Evolutionary conservation across 2,329 filamentous ascomycete species (phyloP).

Genomic region (Botrytis pseudocinerea): DNA sequence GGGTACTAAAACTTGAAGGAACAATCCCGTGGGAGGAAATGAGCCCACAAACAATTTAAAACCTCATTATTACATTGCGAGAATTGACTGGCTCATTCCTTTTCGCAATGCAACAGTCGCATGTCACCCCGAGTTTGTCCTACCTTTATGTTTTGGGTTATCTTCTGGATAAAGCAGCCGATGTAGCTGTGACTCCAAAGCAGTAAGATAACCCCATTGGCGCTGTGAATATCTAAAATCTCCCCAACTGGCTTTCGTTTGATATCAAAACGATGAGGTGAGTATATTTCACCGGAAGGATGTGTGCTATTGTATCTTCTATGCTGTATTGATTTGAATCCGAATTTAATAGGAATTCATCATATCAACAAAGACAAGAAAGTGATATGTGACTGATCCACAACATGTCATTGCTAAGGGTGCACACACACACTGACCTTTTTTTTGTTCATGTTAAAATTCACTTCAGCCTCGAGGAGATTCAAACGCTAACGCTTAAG

Average conservation of each 20-base stretch:
- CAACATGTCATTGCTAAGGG: not conserved
- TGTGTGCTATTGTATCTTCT: not conserved
- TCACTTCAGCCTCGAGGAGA: conserved; percentile 11
- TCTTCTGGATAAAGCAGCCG: not conserved
- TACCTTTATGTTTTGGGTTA: not conserved
- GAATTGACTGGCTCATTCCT: not conserved
- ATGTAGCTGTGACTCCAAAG: not conserved
- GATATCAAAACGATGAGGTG: not conserved
- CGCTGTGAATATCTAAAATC: not conserved
- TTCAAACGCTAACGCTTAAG: not conserved
- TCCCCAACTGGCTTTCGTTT: not conserved
- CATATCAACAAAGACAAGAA: not conserved
- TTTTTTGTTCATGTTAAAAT: not conserved
- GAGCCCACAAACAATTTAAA: not conserved
- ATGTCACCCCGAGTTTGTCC: conserved; percentile 12
- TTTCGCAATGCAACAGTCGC: conserved; percentile 14
- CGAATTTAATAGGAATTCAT: not conserved
- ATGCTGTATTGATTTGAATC: not conserved
- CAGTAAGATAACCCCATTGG: not conserved
- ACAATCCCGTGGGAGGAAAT: not conserved
- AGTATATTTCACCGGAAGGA: not conserved
- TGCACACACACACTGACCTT: conserved; percentile 7
- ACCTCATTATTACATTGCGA: not conserved
- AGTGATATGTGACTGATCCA: not conserved
- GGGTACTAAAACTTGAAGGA: not conserved